Conservation (phyloP, 345 rosid genomes). For the Lepidium sativum region DNA sequence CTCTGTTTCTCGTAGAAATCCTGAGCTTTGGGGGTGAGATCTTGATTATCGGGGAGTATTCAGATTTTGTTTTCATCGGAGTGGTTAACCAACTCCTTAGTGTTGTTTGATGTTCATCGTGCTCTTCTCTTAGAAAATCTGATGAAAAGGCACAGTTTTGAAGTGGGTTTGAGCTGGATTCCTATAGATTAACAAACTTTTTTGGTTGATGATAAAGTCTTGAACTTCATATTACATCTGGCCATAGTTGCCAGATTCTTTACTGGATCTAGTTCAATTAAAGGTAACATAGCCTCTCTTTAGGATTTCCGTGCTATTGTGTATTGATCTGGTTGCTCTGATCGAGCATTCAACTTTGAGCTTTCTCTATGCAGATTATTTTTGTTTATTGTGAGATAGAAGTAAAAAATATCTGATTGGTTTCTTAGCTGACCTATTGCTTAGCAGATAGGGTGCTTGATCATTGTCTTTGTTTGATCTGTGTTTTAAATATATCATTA, state of each 20-base stretch:
- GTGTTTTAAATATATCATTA: neutral
- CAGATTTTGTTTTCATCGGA: neutral
- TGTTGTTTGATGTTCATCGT: constrained; percentile 9
- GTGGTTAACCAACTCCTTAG: constrained; percentile 10
- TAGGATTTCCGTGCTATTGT: neutral
- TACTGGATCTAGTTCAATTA: constrained; percentile 15
- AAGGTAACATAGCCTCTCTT: neutral
- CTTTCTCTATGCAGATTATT: neutral
- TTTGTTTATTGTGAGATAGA: neutral
- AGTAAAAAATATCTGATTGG: neutral
- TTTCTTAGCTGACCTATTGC: neutral
- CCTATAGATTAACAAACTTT: neutral
- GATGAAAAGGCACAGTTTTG: constrained; percentile 4
- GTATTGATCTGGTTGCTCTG: constrained; percentile 10
- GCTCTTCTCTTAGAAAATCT: constrained; percentile 11
- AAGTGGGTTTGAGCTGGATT: constrained; percentile 24
- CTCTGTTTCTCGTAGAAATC: neutral
- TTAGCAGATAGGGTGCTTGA: neutral
- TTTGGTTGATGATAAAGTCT: neutral
- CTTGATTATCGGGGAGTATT: constrained; percentile 1
- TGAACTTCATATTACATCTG: constrained; percentile 1
- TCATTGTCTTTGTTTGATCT: neutral
- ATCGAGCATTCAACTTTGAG: neutral
- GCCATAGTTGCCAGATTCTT: neutral
- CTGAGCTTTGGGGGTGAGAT: neutral